Percentiles rank a stretch among this genome's conserved stretches.
Conservation (phyloP, 2,329 filamentous ascomycete species). For the Triangularia setosa region DNA sequence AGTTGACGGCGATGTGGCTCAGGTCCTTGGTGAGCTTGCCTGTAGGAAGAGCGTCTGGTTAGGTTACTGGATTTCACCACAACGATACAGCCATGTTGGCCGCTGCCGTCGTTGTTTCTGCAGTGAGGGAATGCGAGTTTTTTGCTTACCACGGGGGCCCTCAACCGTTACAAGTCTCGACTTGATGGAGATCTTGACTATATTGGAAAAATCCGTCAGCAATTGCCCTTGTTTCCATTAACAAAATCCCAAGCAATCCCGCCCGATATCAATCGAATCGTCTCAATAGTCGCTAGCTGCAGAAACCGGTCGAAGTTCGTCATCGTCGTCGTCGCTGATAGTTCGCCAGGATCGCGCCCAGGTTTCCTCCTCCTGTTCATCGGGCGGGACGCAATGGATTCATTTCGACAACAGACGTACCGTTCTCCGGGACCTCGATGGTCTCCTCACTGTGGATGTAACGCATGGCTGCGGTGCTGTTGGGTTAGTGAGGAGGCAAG, state of each 20-base stretch:
- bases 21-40: constrained; percentile 97
- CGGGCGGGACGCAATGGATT: constrained; percentile 15
- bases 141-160: constrained; percentile 76
- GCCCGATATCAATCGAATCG: constrained; percentile 9
- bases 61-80: constrained; percentile 25
- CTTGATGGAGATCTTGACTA: constrained; percentile 98
- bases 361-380: constrained; percentile 9
- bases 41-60: constrained; percentile 33
- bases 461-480: constrained; percentile 70
- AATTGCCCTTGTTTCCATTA: constrained; percentile 10
- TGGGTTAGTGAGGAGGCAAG: constrained; percentile 36
- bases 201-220: constrained; percentile 36
- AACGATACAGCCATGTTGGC: neutral
- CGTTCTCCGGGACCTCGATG: constrained; percentile 93
- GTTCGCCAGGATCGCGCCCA: neutral
- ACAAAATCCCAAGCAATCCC: constrained; percentile 4
- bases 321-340: neutral
- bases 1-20: constrained; percentile 93
- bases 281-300: neutral
- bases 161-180: constrained; percentile 94
- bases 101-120: neutral
- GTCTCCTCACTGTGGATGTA: constrained; percentile 99
- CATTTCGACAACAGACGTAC: constrained; percentile 56
- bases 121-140: neutral
- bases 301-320: neutral